A percentile compares a stretch with the other conserved stretches of the same genome.
Evolutionary conservation across 2,329 filamentous ascomycete species (phyloP).

Genomic region (Pseudophaeomoniella oleicola): DNA sequence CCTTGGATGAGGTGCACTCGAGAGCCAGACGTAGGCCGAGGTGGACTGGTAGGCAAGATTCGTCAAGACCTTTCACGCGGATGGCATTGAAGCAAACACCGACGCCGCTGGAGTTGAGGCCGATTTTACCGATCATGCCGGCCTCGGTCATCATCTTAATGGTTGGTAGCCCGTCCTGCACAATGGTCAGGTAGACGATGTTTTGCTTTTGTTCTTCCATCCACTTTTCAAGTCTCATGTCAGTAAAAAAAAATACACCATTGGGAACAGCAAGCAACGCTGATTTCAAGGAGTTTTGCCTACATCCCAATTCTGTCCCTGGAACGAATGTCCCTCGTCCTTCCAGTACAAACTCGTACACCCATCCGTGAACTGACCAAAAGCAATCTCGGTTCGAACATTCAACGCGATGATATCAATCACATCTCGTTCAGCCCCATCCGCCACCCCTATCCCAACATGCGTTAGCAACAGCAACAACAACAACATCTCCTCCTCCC

Average conservation of each 20-base stretch:
- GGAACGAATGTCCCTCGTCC: conserved; percentile 21
- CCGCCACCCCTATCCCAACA: conserved; percentile 29
- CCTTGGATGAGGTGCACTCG: conserved; percentile 28
- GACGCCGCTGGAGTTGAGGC: conserved; percentile 38
- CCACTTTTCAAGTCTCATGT: conserved; percentile 24
- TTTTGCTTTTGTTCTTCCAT: conserved; percentile 33
- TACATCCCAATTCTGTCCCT: conserved; percentile 44
- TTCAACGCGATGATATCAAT: conserved; percentile 43
- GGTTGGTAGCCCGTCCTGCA: conserved; percentile 27
- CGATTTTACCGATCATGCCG: conserved; percentile 44
- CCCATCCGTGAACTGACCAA: conserved; percentile 42
- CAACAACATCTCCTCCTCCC: too few species aligned
- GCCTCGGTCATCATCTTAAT: conserved; percentile 43
- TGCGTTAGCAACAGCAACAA: background rate
- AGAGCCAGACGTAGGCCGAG: conserved; percentile 39
- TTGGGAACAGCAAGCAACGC: too few species aligned
- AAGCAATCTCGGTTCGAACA: conserved; percentile 44
- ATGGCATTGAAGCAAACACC: conserved; percentile 44
- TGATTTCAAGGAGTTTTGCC: conserved; percentile 5
- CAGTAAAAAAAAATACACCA: too few species aligned
- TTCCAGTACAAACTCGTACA: conserved; percentile 42
- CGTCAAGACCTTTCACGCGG: conserved; percentile 32
- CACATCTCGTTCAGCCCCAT: conserved; percentile 32
- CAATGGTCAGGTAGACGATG: conserved; percentile 34
- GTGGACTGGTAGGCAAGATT: conserved; percentile 36